Percentiles rank a stretch among this genome's conserved stretches.
Evolutionary conservation across 371 early-diverging fungal genomes (phyloP).

Genomic region (Mortierella sp.): DNA sequence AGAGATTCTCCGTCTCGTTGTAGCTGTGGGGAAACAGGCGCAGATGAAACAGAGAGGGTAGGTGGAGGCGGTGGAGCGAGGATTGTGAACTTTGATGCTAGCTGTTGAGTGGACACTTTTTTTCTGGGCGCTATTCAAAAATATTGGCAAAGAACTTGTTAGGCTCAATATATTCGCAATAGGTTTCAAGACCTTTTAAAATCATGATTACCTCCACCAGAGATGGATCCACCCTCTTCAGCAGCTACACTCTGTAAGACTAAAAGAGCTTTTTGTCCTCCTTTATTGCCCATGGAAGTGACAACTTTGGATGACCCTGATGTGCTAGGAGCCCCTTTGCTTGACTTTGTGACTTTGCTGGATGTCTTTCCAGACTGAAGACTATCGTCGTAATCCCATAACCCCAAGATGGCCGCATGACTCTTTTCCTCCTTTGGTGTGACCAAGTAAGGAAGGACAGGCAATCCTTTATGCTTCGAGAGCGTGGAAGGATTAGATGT

Average conservation of each 20-base stretch:
- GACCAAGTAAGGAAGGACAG: conserved; percentile 51
- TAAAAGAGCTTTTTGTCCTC: conserved; percentile 50
- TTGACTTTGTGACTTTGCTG: conserved; percentile 32
- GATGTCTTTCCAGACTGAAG: conserved; percentile 23
- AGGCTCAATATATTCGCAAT: not conserved
- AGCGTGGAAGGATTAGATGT: conserved; percentile 48
- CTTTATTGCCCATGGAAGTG: conserved; percentile 52
- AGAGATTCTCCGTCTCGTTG: conserved; percentile 29
- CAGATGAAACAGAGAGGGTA: conserved; percentile 40
- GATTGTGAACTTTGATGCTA: conserved; percentile 53
- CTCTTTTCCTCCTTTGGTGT: conserved; percentile 56
- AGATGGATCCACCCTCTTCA: conserved; percentile 40
- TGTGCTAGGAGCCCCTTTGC: conserved; percentile 45
- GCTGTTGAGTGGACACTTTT: conserved; percentile 47
- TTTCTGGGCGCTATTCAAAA: conserved; percentile 29
- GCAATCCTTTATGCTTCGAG: conserved; percentile 53
- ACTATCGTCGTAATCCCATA: conserved; percentile 53
- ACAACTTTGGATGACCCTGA: conserved; percentile 54
- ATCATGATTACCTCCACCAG: conserved; percentile 31
- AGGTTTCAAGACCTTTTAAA: not conserved
- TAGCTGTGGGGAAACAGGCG: conserved; percentile 47
- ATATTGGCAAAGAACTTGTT: conserved; percentile 7
- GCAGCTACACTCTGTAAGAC: conserved; percentile 51
- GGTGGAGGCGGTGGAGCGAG: conserved; percentile 37
- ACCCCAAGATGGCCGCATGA: conserved; percentile 51